Base-by-base conservation (phyloP, 106 monocot genomes). In the Dendrobium chrysotoxum region DNA sequence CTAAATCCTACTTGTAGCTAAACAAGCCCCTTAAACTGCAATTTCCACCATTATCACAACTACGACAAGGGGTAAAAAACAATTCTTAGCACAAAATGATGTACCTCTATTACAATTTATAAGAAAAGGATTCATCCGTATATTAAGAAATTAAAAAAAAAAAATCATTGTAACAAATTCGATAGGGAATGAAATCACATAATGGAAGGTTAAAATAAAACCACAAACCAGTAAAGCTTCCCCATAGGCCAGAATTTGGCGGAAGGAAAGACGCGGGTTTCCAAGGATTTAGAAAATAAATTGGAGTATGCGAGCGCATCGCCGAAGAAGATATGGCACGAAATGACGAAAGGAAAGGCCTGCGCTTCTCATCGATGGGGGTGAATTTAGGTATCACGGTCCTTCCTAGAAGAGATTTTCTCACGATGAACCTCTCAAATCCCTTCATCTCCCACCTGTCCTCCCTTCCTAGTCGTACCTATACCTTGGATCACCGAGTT, bases 311-410 rank as follows among this genome's bases (percentile, higher is more conserved):
- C 4, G 25, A 40, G 31, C 76, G 45, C 10, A 67, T 77, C n/a
- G 41, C 18, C n/a, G 75, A 82, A 35, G 76, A 82, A 18, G 70
- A 82, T 31, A 77, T 46, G 76, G 75, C 75, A 41, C 68, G 77
- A 46, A 53, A 44, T 17, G 77, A 68, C 12, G 45, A 12, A 26
- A 70, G 12, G 3, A 53, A 5, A 53, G 31, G 50, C 31, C 82
- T 18, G 47, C 77, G 40, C 28, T 39, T 82, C 44, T 70, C 77
- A 42, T 26, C 47, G 0, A 82, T 70, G 26, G 0, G 31, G 58
- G 46, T 39, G 41, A 4, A 21, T 68, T 42, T 75, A 44, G 75
- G 42, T 42, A 35, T 75, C 41, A 45, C n/a, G 23, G 75, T 44
- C 41, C 74, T 74, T 74, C 41, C 28, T 4, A 40, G 7, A 4